Evolutionary conservation across 495 filamentous ascomycete species (phyloP), one percentile per base, ranked within the genome.

Genomic region (Neurospora sp.): DNA sequence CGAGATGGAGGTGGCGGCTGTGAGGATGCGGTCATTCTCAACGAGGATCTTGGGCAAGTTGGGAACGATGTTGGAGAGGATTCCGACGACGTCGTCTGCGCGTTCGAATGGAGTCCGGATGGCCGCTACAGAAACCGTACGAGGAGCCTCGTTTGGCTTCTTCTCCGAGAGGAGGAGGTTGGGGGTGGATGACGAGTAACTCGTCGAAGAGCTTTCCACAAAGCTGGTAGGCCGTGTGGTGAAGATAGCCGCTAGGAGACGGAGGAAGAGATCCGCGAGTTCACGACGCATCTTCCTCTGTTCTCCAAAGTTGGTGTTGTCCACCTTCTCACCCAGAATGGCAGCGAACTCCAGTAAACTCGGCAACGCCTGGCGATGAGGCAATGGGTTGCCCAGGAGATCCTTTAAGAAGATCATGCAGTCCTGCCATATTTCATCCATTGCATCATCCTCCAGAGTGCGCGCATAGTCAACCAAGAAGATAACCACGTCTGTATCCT

Each of bases 361-460:
- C 8, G 96, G 93, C 31, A 99, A 84, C 27, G 93, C 94, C 79
- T 97, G 94, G 68, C 96, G 87, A 78, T 98, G 95, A 1, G 96
- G 96, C 75, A 99, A 93, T 3, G 96, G 96, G 80, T 99, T 98
- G 59, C 91, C 91, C 38, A 98, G 84, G 7, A 98, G 88, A 81
- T 98, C 96, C 70, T 89, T 90, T 59, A 98, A 80, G 81, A 99
- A 99, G 1, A 91, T 88, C 76, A 93, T 93, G 79, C 95, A 98
- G 77, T 99, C 96, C 44, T 88, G 84, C 96, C 96, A 99, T 40
- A 99, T 97, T 81, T 99, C 96, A 77, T 99, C 96, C 86, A 98
- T 95, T n/a, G 96, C 91, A 84, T 99, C 96, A 75, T 99, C 96
- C 77, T 99, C 96, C 16, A 97, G 84, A 4, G 94, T 95, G 31